A percentile compares a stretch with the other conserved stretches of the same genome.
Conservation (phyloP, 805 yeast genomes). For the Diddensiella transvaalensis region DNA sequence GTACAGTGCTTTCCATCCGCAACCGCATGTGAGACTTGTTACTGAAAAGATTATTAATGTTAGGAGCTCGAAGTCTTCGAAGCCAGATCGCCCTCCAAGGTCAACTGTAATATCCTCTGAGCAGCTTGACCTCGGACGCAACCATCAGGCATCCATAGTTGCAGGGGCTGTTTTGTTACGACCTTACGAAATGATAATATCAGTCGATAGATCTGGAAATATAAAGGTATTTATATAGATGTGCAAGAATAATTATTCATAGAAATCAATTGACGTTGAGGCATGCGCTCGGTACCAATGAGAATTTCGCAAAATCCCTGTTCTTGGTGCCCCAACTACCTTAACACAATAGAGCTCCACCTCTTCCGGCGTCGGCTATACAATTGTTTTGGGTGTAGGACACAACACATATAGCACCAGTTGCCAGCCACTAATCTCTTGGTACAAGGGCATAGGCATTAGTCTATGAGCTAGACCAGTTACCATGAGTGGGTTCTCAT, state of each 20-base stretch:
- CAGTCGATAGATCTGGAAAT: slow-evolving; percentile 65
- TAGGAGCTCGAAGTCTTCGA: background rate
- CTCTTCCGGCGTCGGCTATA: no score
- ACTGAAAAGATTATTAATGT: slow-evolving; percentile 35
- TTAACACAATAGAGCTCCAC: no score
- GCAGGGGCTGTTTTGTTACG: slow-evolving; percentile 44
- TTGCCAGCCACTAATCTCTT: no score
- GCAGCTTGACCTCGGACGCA: slow-evolving; percentile 42
- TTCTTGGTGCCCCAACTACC: no score
- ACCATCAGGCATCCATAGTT: slow-evolving; percentile 50
- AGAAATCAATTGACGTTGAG: no score
- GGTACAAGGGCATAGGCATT: no score
- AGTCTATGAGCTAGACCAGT: no score
- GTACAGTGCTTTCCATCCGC: slow-evolving; percentile 29
- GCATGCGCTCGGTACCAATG: no score
- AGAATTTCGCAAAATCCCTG: no score
- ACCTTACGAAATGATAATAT: slow-evolving; percentile 59
- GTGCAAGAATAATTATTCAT: background rate
- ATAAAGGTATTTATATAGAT: slow-evolving; percentile 48
- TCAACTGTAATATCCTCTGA: slow-evolving; percentile 40
- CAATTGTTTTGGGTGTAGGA: no score
- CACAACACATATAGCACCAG: no score
- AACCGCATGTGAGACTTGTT: slow-evolving; percentile 40
- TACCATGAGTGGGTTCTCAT: slow-evolving; percentile 12
- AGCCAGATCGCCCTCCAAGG: slow-evolving; percentile 26